Base-by-base conservation (phyloP, 768 basidiomycete species). In the Lepiota brunneoincarnata region DNA sequence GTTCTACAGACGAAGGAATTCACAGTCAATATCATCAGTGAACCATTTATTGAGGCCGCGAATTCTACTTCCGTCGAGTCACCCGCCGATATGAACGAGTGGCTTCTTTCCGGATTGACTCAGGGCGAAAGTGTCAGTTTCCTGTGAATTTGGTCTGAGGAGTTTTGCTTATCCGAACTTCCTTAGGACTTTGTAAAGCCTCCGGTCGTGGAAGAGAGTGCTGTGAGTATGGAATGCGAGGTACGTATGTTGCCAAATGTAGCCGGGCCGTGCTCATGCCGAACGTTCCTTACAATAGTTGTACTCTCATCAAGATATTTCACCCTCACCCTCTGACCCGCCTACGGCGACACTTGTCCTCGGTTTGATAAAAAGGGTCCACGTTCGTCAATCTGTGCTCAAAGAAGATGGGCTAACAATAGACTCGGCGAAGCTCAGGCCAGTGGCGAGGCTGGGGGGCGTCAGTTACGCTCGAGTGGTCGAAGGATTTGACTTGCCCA, bases 21-120 rank as follows among this genome's bases (percentile, higher is more conserved):
- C 66, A 83, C 82, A 6, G 80, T 86, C 46, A 87, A 81, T 61
- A 81, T 87, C 49, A 82, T 93, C 59, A 87, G 83, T 51, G 86
- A 90, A 65, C 69, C 81, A 0, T 80, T 84, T 59, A 68, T 75
- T 45, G 80, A 84, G 60, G 77, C 79, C 2, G 82, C 80, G 6
- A 85, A 86, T 61, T 67, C 69, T 45, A 72, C 76, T n/a, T 73
- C 81, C 6, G 73, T 81, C 20, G 82, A 86, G 52, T 74, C 81
- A 14, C 82, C 82, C 39, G 71, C 71, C 4, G 65, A 75, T 40
- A 70, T 74, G 24, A 72, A 80, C 60, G 82, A 85, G 67, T 87
- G 84, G 85, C 67, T 74, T 40, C 66, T 85, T 49, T 81, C 81
- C 57, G 86, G 86, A 23, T 67, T 86, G 51, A 82, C 77, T 3